Percentiles rank a stretch among this genome's conserved stretches.
phyloP scores from a whole-genome alignment of 768 basidiomycete genomes.

The Rhodotorula graminis region DNA sequence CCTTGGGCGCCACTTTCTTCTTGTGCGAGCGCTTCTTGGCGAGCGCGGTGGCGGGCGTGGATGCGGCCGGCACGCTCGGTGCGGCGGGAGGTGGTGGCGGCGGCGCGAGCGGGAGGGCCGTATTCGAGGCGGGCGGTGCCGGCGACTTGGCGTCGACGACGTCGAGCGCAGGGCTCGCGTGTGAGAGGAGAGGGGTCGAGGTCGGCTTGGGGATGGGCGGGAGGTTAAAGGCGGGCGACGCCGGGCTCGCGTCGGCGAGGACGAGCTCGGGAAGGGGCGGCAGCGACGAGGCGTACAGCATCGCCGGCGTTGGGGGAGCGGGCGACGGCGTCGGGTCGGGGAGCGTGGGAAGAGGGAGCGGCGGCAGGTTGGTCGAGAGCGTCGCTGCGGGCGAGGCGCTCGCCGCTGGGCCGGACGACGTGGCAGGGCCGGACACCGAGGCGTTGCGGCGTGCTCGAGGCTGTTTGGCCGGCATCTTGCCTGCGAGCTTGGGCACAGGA shows the following conservation, averaged over 20 bases:
- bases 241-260: neutral
- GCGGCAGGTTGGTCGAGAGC: neutral
- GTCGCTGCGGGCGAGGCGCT: neutral
- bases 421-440: neutral
- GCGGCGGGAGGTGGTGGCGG: neutral
- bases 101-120: neutral
- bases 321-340: neutral
- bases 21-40: slow-evolving; percentile 9
- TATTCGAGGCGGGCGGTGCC: neutral
- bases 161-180: neutral
- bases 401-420: neutral
- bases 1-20: neutral
- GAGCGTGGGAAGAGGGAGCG: neutral
- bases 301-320: neutral
- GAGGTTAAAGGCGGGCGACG: fast-evolving
- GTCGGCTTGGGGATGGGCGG: neutral
- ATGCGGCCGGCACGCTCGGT: neutral
- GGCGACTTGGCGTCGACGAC: neutral
- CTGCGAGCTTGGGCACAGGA: neutral
- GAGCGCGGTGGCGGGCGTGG: no score
- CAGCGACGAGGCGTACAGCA: neutral
- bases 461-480: slow-evolving; percentile 10
- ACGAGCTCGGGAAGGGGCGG: neutral
- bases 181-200: neutral
- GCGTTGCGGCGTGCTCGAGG: neutral